phyloP scores from a whole-genome alignment of 2,329 filamentous ascomycete genomes.

The Claviceps maximensis region DNA sequence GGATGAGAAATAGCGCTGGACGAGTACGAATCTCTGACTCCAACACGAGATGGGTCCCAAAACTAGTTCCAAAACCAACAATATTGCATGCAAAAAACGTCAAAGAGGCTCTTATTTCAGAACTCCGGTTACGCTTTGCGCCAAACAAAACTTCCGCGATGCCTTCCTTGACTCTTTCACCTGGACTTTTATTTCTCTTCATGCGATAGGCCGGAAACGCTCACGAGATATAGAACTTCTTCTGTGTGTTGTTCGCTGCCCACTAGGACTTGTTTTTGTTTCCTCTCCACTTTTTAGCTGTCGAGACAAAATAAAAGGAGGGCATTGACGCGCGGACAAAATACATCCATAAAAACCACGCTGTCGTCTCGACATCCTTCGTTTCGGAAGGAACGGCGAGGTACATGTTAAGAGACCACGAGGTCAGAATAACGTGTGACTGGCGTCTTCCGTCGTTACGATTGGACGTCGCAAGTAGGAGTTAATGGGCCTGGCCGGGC shows the following conservation, averaged over 20 bases:
- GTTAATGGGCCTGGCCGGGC: conserved; percentile 47
- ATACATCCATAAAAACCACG: conserved; percentile 89
- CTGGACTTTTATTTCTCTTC: background rate
- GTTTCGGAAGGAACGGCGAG: conserved; percentile 32
- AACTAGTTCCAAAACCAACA: conserved; percentile 15
- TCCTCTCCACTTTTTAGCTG: conserved; percentile 47
- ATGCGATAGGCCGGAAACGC: background rate
- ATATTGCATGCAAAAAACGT: background rate
- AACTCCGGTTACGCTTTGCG: background rate
- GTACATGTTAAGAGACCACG: conserved; percentile 22
- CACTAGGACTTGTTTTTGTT: conserved; percentile 91
- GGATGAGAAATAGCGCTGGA: conserved; percentile 33
- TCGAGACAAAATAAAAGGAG: conserved; percentile 33
- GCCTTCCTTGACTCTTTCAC: conserved; percentile 5
- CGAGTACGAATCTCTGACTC: conserved; percentile 90
- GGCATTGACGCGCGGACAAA: conserved; percentile 73
- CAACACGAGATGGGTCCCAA: conserved; percentile 83
- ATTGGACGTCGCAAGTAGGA: conserved; percentile 28
- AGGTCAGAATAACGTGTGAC: conserved; percentile 20
- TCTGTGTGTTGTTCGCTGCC: conserved; percentile 74
- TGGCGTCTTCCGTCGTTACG: conserved; percentile 34
- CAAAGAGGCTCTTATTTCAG: background rate
- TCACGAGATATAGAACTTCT: conserved; percentile 29
- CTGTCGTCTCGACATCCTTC: conserved; percentile 36
- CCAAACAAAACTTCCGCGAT: background rate